phyloP scores from a whole-genome alignment of 352 stramenopile genomes.

The Phytophthora hybrid region DNA sequence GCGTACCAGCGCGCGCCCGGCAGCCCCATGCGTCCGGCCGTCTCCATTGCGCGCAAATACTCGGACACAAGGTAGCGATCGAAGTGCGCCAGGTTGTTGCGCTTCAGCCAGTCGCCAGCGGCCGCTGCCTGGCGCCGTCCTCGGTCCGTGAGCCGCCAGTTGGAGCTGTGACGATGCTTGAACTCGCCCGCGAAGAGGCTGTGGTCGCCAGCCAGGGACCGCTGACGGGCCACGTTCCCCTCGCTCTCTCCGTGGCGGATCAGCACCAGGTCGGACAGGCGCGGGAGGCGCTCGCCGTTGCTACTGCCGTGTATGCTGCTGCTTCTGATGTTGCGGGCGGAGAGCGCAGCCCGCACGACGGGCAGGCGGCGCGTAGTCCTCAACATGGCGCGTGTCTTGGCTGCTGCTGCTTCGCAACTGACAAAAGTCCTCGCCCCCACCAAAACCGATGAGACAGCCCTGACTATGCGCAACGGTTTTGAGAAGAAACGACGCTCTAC shows the following conservation, averaged over 20 bases:
- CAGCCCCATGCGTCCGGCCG: slow-evolving; percentile 78
- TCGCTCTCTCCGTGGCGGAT: slow-evolving; percentile 91
- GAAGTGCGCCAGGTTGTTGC: slow-evolving; percentile 81
- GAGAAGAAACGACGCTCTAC: no score
- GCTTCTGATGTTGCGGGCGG: slow-evolving; percentile 16
- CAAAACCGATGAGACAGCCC: no score
- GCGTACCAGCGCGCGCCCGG: slow-evolving; percentile 84
- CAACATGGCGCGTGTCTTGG: slow-evolving; percentile 30
- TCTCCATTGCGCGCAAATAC: slow-evolving; percentile 90
- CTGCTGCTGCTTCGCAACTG: slow-evolving; percentile 18
- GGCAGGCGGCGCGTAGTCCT: slow-evolving; percentile 24
- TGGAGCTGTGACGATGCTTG: slow-evolving; percentile 89
- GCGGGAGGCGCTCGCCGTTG: slow-evolving; percentile 50
- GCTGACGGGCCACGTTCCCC: slow-evolving; percentile 87
- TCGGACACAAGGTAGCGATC: slow-evolving; percentile 90
- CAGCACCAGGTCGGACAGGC: slow-evolving; percentile 85
- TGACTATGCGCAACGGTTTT: no score
- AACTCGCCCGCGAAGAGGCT: slow-evolving; percentile 90
- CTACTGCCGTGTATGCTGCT: slow-evolving; percentile 8
- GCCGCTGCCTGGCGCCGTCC: slow-evolving; percentile 74
- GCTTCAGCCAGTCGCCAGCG: slow-evolving; percentile 83
- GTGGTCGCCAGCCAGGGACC: slow-evolving; percentile 85
- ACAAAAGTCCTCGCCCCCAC: slow-evolving; percentile 5
- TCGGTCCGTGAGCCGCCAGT: slow-evolving; percentile 90
- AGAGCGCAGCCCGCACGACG: not conserved